Percentiles rank a stretch among this genome's conserved stretches.
Evolutionary conservation across 1,284 basidiomycete genomes (phyloP).

Genomic region (Apiotrichum gamsii): DNA sequence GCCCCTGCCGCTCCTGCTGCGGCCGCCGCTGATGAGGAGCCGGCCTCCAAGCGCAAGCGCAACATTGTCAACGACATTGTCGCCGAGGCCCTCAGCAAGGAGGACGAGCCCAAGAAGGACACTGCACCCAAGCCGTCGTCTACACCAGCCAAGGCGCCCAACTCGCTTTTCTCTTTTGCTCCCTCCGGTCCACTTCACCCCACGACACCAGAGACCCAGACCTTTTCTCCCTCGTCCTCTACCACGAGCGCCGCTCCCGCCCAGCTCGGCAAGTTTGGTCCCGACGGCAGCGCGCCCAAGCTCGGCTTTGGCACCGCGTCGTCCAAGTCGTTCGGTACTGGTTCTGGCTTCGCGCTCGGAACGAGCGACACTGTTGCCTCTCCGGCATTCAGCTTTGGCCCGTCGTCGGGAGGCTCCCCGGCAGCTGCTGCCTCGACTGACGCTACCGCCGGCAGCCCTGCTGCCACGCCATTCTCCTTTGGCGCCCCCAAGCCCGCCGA

Average conservation of each 20-base stretch:
- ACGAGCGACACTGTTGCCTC: conserved; percentile 20
- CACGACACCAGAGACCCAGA: conserved; percentile 33
- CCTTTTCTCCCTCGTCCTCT: conserved; percentile 26
- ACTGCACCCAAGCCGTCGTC: background rate
- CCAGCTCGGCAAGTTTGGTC: conserved; percentile 40
- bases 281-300: conserved; percentile 33
- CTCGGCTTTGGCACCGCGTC: conserved; percentile 27
- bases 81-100: conserved; percentile 10
- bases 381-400: conserved; percentile 18
- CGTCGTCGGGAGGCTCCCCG: background rate
- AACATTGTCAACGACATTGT: conserved; percentile 33
- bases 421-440: background rate
- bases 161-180: conserved; percentile 34
- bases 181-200: conserved; percentile 35
- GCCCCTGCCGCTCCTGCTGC: conserved; percentile 16
- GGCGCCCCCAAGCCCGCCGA: conserved; percentile 4
- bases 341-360: conserved; percentile 1
- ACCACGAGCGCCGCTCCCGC: conserved; percentile 19
- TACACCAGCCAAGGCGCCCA: background rate
- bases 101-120: background rate
- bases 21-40: conserved; percentile 2
- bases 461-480: conserved; percentile 7
- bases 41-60: background rate
- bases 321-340: too few relatives aligned
- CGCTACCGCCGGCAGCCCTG: too few relatives aligned